Conservation (phyloP, 129 eudicot genomes). For the Lactuca saligna region DNA sequence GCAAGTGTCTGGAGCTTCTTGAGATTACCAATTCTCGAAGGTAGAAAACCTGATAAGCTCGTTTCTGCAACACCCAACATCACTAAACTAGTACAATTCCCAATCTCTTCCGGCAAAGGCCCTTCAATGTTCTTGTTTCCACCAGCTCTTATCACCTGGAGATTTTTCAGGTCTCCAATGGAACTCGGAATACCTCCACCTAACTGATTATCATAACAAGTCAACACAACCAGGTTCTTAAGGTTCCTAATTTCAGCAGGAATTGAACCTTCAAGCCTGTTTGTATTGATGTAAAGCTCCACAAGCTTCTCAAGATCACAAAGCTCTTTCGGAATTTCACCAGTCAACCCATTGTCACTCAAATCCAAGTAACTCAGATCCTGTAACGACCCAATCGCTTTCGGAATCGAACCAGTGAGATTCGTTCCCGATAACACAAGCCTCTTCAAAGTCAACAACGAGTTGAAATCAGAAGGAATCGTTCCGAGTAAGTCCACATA, state of each 20-base stretch:
- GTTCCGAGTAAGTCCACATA: slow-evolving; percentile 67
- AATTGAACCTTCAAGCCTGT: slow-evolving; percentile 60
- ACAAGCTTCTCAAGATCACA: slow-evolving; percentile 54
- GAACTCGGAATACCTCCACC: slow-evolving; percentile 59
- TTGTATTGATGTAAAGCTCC: slow-evolving; percentile 59
- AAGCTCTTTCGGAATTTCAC: slow-evolving; percentile 67
- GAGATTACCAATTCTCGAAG: slow-evolving; percentile 62
- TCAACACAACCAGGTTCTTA: slow-evolving; percentile 47
- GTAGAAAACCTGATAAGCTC: slow-evolving; percentile 75
- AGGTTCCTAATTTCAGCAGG: slow-evolving; percentile 65
- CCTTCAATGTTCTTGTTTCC: slow-evolving; percentile 94
- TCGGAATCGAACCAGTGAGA: slow-evolving; percentile 74
- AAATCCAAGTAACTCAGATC: slow-evolving; percentile 57
- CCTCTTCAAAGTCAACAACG: slow-evolving; percentile 43
- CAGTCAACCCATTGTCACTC: slow-evolving; percentile 79
- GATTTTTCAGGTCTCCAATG: slow-evolving; percentile 60
- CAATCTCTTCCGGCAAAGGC: slow-evolving; percentile 67
- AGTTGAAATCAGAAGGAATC: slow-evolving; percentile 50
- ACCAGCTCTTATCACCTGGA: slow-evolving; percentile 73
- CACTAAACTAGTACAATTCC: slow-evolving; percentile 61
- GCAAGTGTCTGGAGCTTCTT: slow-evolving; percentile 78
- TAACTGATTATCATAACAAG: slow-evolving; percentile 72
- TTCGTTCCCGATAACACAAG: slow-evolving; percentile 75
- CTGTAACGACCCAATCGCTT: slow-evolving; percentile 46
- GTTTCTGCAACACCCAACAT: slow-evolving; percentile 90